These are phyloP conservation scores for Cokeromyces recurvatus DNA, from an alignment of 371 early-diverging fungal genomes.

Conservation along the genomic window DNA sequence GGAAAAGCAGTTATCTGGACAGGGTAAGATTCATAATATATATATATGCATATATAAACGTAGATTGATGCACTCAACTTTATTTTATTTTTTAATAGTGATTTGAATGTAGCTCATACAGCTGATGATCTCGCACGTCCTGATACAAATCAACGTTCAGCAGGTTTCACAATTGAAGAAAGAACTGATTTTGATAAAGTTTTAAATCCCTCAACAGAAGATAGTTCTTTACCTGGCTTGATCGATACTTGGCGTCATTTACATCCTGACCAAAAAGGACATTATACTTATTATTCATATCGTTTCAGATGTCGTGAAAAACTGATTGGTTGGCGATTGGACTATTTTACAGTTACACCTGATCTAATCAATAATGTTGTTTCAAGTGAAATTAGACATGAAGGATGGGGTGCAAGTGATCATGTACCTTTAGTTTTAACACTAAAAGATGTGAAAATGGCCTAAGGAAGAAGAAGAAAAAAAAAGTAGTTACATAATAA, in stretches of 20 bases:
- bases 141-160: constrained; percentile 66
- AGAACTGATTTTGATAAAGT: constrained; percentile 68
- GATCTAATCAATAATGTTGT: constrained; percentile 56
- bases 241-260: constrained; percentile 80
- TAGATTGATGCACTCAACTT: neutral
- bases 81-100: constrained; percentile 29
- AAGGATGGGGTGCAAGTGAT: constrained; percentile 88
- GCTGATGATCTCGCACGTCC: constrained; percentile 82
- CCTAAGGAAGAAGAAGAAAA: constrained; percentile 1
- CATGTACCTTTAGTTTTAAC: constrained; percentile 79
- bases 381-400: constrained; percentile 67
- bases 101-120: constrained; percentile 87
- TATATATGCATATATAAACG: neutral
- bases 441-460: constrained; percentile 33
- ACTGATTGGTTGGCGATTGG: constrained; percentile 83
- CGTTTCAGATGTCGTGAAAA: constrained; percentile 72
- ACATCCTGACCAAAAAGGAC: constrained; percentile 60
- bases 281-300: constrained; percentile 82
- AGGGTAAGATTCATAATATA: too few species aligned
- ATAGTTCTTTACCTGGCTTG: constrained; percentile 37
- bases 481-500: neutral
- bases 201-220: constrained; percentile 38
- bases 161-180: constrained; percentile 88
- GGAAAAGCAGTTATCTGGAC: constrained; percentile 78
- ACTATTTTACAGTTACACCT: constrained; percentile 79